Percentiles rank a stretch among this genome's conserved stretches.
phyloP scores from a whole-genome alignment of 2,329 filamentous ascomycete genomes.

The Cercospora beticola region DNA sequence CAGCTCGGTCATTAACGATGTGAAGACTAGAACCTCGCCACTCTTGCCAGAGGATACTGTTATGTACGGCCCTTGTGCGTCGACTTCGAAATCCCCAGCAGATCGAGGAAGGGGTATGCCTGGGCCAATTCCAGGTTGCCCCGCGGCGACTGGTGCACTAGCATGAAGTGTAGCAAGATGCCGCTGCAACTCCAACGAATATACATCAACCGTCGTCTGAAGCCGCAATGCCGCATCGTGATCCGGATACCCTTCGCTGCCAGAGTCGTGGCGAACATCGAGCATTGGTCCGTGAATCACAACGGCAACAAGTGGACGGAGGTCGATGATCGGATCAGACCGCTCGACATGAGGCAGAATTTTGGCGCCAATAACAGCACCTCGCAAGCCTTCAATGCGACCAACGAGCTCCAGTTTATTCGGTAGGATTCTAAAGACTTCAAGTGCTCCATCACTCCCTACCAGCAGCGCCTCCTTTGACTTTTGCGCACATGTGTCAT shows the following conservation, averaged over 20 bases:
- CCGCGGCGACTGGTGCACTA: constrained; percentile 59
- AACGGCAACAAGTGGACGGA: constrained; percentile 74
- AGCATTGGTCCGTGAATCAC: constrained; percentile 75
- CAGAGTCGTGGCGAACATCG: constrained; percentile 42
- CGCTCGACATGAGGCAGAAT: constrained; percentile 68
- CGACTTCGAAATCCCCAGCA: constrained; percentile 70
- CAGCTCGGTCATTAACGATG: constrained; percentile 33
- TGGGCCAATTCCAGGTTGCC: constrained; percentile 29
- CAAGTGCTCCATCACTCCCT: constrained; percentile 76
- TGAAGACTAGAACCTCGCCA: constrained; percentile 81
- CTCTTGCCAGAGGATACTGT: constrained; percentile 76
- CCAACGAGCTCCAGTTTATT: constrained; percentile 69
- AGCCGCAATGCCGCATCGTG: constrained; percentile 57
- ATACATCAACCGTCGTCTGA: constrained; percentile 86
- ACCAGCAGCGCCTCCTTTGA: constrained; percentile 68
- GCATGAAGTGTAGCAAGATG: constrained; percentile 72
- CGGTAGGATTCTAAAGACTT: constrained; percentile 71
- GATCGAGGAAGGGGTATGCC: constrained; percentile 55
- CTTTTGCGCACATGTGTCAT: constrained; percentile 44
- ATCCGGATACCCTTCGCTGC: constrained; percentile 38
- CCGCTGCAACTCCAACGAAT: constrained; percentile 74
- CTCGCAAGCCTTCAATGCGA: constrained; percentile 72
- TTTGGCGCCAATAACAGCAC: constrained; percentile 78
- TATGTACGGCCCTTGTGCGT: constrained; percentile 69
- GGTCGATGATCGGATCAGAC: constrained; percentile 51